Evolutionary conservation across 2,329 filamentous ascomycete species (phyloP).

Genomic region (Aureobasidium leucospermi): DNA sequence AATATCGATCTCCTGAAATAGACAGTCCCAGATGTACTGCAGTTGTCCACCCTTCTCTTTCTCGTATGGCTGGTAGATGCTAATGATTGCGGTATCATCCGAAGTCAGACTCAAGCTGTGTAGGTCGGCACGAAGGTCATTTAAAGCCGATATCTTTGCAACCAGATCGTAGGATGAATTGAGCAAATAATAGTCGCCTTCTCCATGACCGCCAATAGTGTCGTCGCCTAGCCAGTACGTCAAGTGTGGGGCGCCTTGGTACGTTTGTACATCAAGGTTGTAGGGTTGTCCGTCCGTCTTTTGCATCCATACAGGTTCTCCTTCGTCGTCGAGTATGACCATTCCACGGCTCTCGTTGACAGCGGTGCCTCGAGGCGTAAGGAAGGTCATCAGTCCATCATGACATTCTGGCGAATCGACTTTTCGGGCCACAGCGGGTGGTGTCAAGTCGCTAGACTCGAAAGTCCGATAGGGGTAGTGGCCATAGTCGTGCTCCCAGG

Average conservation of each 20-base stretch:
- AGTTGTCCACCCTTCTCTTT: slow-evolving; percentile 27
- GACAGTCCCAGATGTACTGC: slow-evolving; percentile 36
- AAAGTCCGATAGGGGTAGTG: slow-evolving; percentile 12
- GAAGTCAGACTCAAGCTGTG: slow-evolving; percentile 40
- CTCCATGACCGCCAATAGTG: slow-evolving; percentile 28
- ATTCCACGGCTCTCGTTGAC: slow-evolving; percentile 25
- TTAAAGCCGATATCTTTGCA: slow-evolving; percentile 31
- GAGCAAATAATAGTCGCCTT: slow-evolving; percentile 29
- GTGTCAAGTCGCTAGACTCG: slow-evolving; percentile 3
- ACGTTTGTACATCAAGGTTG: slow-evolving; percentile 30
- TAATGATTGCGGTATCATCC: slow-evolving; percentile 36
- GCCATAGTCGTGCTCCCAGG: slow-evolving; percentile 12
- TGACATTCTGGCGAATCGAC: slow-evolving; percentile 7
- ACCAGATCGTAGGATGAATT: slow-evolving; percentile 30
- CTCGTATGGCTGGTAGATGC: slow-evolving; percentile 30
- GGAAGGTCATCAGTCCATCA: slow-evolving; percentile 18
- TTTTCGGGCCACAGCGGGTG: slow-evolving; percentile 1
- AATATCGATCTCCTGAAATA: slow-evolving; percentile 39
- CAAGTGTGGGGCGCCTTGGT: slow-evolving; percentile 29
- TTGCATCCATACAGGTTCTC: slow-evolving; percentile 28
- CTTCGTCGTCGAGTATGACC: slow-evolving; percentile 23
- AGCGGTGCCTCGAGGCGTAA: slow-evolving; percentile 26
- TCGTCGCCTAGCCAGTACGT: slow-evolving; percentile 35
- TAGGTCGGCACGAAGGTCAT: slow-evolving; percentile 29
- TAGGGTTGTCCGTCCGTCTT: slow-evolving; percentile 27